These are phyloP conservation scores for Trichocomaceae sp. DNA, from an alignment of 2,329 filamentous ascomycete genomes.

Conservation along the genomic window DNA sequence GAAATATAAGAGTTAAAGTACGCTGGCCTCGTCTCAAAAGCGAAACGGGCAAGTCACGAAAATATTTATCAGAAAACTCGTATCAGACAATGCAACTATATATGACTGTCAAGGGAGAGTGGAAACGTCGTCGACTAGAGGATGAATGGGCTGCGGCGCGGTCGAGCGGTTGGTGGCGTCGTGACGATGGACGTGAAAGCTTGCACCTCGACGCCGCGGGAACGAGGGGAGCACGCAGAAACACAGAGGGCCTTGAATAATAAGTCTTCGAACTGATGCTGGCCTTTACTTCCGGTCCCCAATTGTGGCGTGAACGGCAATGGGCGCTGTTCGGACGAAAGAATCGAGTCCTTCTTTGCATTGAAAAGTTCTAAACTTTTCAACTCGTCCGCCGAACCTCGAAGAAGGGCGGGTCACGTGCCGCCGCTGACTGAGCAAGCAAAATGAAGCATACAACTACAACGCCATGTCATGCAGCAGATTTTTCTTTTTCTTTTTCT, in stretches of 20 bases:
- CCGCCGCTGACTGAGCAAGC: too few species aligned
- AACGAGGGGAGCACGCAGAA: not conserved
- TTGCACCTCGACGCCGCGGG: not conserved
- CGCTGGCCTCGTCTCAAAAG: not conserved
- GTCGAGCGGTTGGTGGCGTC: not conserved
- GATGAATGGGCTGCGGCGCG: not conserved
- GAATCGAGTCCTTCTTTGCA: not conserved
- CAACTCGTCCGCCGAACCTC: not conserved
- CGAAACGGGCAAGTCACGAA: not conserved
- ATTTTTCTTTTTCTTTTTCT: not conserved
- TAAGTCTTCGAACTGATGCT: not conserved
- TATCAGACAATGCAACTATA: not conserved
- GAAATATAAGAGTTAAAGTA: not conserved
- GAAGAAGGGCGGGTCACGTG: not conserved
- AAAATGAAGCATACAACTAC: too few species aligned
- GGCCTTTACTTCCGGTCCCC: not conserved
- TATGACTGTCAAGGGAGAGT: not conserved
- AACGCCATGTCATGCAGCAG: too few species aligned
- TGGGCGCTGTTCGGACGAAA: not conserved
- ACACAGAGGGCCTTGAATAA: not conserved
- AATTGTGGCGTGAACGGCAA: not conserved
- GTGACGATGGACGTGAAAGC: not conserved
- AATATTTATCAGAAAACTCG: not conserved
- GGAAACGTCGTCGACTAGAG: not conserved
- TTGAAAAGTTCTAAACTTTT: too few species aligned